These are phyloP conservation scores for Aspergillus nanangensis DNA, from an alignment of 495 filamentous ascomycete species.

Conservation along the genomic window DNA sequence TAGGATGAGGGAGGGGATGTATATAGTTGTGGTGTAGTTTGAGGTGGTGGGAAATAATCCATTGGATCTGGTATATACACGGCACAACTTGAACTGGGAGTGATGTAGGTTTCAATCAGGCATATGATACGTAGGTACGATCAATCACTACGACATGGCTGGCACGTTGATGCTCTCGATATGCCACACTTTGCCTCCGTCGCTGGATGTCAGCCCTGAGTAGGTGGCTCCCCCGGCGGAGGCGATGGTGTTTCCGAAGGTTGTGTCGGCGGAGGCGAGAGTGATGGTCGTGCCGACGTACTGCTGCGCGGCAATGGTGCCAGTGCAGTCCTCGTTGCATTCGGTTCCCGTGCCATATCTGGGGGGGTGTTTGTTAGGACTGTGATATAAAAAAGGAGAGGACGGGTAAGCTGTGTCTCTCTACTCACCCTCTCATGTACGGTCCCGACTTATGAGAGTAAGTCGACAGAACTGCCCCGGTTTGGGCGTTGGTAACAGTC, in stretches of 20 bases:
- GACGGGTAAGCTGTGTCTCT: no score
- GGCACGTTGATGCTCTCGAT: slow-evolving; percentile 29
- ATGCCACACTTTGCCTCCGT: slow-evolving; percentile 31
- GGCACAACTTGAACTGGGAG: not conserved
- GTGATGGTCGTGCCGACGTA: slow-evolving; percentile 34
- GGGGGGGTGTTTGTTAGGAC: not conserved
- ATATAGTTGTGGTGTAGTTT: not conserved
- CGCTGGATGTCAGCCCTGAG: slow-evolving; percentile 22
- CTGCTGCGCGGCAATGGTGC: slow-evolving; percentile 28
- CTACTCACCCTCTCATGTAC: slow-evolving; percentile 33
- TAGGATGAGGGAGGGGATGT: no score
- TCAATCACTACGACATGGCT: no score
- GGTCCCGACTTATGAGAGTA: slow-evolving; percentile 27
- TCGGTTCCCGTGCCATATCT: slow-evolving; percentile 37
- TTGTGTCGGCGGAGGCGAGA: slow-evolving; percentile 25
- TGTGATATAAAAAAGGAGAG: not conserved
- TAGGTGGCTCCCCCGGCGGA: slow-evolving; percentile 22
- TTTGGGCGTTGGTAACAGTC: slow-evolving; percentile 29
- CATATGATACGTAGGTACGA: no score
- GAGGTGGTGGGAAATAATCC: no score
- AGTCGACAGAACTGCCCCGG: slow-evolving; percentile 24
- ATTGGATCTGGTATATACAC: not conserved
- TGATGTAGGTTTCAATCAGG: no score
- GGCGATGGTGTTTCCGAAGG: slow-evolving; percentile 31
- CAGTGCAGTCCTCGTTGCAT: slow-evolving; percentile 28